A percentile compares a stretch with the other conserved stretches of the same genome.
Conservation (phyloP, 441 rosid species). For the Erodium moschatum region DNA sequence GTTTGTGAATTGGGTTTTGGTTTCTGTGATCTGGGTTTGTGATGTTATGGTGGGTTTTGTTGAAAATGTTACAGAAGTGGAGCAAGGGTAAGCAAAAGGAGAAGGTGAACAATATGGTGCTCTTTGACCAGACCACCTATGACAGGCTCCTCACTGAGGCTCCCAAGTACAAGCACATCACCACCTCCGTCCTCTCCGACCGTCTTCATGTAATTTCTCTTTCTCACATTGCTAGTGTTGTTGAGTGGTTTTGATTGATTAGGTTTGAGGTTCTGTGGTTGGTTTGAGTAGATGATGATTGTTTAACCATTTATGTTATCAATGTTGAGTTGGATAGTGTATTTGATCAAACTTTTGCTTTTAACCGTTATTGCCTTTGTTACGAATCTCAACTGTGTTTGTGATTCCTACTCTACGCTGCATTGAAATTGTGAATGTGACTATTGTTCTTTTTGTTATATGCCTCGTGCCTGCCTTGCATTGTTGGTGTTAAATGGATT, state of each 20-base stretch:
- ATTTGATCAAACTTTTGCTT: no score
- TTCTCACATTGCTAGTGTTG: background rate
- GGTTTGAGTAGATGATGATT: background rate
- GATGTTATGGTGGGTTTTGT: background rate
- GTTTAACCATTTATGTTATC: background rate
- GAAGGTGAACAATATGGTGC: constrained; percentile 68
- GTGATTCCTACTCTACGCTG: no score
- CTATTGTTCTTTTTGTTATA: no score
- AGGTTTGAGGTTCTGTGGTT: background rate
- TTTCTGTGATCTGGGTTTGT: background rate
- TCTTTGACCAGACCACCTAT: constrained; percentile 37
- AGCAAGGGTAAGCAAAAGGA: constrained; percentile 77
- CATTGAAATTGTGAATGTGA: no score
- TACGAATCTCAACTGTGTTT: no score
- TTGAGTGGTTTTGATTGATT: background rate
- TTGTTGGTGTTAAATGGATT: no score
- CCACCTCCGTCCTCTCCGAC: background rate
- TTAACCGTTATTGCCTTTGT: no score
- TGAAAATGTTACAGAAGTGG: constrained; percentile 44
- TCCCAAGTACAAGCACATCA: constrained; percentile 29
- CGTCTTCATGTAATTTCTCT: background rate
- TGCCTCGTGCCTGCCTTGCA: no score
- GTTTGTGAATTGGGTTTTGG: background rate
- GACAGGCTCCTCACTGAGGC: constrained; percentile 61
- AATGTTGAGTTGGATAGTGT: no score